phyloP scores from a whole-genome alignment of 495 filamentous ascomycete species.

The Chaetomium tenue region DNA sequence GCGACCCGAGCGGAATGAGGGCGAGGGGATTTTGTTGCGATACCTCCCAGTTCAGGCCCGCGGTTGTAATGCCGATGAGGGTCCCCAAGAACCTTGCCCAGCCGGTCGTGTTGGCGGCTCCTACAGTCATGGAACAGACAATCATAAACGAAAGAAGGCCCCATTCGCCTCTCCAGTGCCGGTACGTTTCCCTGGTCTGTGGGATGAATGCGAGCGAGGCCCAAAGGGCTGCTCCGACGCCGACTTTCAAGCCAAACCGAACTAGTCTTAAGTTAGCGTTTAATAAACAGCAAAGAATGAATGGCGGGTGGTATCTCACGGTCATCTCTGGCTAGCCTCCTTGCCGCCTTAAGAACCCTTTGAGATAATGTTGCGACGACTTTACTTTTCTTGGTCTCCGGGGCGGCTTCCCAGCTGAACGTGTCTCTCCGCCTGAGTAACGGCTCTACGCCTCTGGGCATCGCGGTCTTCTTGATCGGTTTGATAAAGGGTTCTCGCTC shows the following conservation, averaged over 20 bases:
- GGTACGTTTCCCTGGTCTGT: conserved; percentile 72
- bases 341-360: conserved; percentile 38
- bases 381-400: conserved; percentile 37
- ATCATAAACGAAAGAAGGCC: conserved; percentile 96
- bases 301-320: conserved; percentile 32
- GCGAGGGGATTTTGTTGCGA: conserved; percentile 68
- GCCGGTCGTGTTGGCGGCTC: conserved; percentile 89
- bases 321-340: conserved; percentile 51
- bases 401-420: conserved; percentile 44
- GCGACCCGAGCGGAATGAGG: conserved; percentile 74
- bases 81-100: conserved; percentile 85
- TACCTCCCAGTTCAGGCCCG: conserved; percentile 72
- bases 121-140: conserved; percentile 96
- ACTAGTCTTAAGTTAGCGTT: conserved; percentile 41
- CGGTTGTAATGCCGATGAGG: conserved; percentile 71
- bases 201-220: conserved; percentile 83
- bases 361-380: conserved; percentile 41
- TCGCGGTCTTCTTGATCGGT: conserved; percentile 46
- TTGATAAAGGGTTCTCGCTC: conserved; percentile 40
- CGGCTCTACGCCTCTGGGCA: conserved; percentile 49
- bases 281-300: neutral
- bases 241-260: conserved; percentile 86
- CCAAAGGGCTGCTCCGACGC: conserved; percentile 80
- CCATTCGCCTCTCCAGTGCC: conserved; percentile 94
- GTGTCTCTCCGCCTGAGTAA: conserved; percentile 45